Evolutionary conservation across 2,329 filamentous ascomycete species (phyloP), one percentile per base, ranked within the genome.

Genomic region (Colletotrichum musicola): DNA sequence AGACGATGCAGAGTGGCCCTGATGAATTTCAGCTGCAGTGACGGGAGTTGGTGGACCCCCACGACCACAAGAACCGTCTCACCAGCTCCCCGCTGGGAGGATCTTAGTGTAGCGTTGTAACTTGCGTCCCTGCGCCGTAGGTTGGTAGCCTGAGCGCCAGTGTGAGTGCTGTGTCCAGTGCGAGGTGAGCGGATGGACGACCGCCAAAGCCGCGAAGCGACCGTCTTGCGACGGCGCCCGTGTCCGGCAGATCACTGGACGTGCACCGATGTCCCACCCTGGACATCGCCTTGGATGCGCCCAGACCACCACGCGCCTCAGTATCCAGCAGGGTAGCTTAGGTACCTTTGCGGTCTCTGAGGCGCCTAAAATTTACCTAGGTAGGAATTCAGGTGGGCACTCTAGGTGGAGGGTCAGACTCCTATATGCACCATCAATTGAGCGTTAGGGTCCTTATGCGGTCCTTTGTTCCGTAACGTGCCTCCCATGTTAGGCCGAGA

Each of bases 201-300:
- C 51, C 55, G 40, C 58, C 54, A 53, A 54, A 64, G 64, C 64
- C 60, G 54, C 54, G 18, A 49, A 58, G 47, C 61, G 40, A 68
- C 47, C 40, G 54, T 55, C 64, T 59, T 38, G 40, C 42, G 64
- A 68, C 53, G 64, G 60, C 38, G 64, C 53, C 64, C 53, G 54
- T 59, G 47, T 68, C 47, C 64, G 64, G 60, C 40, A 64, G 64
- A 68, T 68, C 64, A 53, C 61, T 57, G 64, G 64, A 58, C 64
- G 53, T 68, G 60, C 64, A n/a, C 40, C 40, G 13, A 14, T 13
- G 40, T 42, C 40, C 40, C 40, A 42, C 22, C 22, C 22, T 25
- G 22, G 22, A 25, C 40, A 14, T 42, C 40, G 16, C 40, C 16
- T n/a, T 14, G 40, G 16, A 14, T 14, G 40, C 40, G 40, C 40